A percentile compares a stretch with the other conserved stretches of the same genome.
Evolutionary conservation across 495 filamentous ascomycete genomes (phyloP).

Genomic region (Aspergillus steynii): DNA sequence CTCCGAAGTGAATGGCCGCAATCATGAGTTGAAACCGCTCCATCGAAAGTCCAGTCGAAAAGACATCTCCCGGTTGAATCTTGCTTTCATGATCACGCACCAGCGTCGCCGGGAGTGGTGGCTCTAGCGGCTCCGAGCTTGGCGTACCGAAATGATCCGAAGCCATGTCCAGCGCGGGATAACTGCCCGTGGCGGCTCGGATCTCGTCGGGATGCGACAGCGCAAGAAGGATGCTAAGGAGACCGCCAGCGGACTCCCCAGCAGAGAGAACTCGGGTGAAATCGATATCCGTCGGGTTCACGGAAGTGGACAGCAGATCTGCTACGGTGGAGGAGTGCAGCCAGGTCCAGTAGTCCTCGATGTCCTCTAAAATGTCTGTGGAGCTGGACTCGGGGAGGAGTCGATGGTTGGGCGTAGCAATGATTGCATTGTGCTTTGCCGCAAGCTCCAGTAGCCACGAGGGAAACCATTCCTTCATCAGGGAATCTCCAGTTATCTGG

Average conservation of each 20-base stretch:
- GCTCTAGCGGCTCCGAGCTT: slow-evolving; percentile 5
- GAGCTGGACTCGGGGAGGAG: slow-evolving; percentile 51
- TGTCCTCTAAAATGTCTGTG: slow-evolving; percentile 47
- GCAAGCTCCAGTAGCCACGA: slow-evolving; percentile 36
- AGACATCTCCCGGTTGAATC: slow-evolving; percentile 13
- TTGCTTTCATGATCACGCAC: slow-evolving; percentile 13
- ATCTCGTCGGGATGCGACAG: slow-evolving; percentile 27
- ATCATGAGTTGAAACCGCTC: slow-evolving; percentile 21
- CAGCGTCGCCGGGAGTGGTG: slow-evolving; percentile 13
- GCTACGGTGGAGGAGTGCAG: slow-evolving; percentile 25
- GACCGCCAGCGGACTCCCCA: slow-evolving; percentile 39
- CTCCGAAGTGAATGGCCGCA: slow-evolving; percentile 19
- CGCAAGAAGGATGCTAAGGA: slow-evolving; percentile 30
- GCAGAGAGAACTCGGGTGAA: slow-evolving; percentile 27
- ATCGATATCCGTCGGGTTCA: slow-evolving; percentile 26
- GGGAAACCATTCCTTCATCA: slow-evolving; percentile 32
- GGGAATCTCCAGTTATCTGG: slow-evolving; percentile 32
- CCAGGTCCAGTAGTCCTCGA: slow-evolving; percentile 55
- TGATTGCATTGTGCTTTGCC: slow-evolving; percentile 35
- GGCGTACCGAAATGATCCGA: slow-evolving; percentile 8
- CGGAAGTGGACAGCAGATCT: slow-evolving; percentile 18
- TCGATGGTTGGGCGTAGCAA: slow-evolving; percentile 51
- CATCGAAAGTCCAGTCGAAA: slow-evolving; percentile 10
- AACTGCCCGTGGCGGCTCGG: slow-evolving; percentile 22
- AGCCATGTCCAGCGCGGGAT: slow-evolving; percentile 22